These are phyloP conservation scores for Monosporozyma yasuniensis DNA, from an alignment of 805 yeast genomes.

Conservation along the genomic window DNA sequence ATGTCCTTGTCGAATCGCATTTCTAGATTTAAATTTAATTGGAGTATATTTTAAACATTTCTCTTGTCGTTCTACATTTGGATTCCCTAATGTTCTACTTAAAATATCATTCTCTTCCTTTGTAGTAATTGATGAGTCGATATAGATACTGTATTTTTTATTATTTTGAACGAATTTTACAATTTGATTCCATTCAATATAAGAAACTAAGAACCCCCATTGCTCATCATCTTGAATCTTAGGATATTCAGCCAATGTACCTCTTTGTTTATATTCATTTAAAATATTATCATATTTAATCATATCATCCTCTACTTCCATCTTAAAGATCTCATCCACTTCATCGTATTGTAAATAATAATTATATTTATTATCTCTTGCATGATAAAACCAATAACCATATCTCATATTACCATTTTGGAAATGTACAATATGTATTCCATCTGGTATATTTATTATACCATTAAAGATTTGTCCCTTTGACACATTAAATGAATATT, in stretches of 20 bases:
- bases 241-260: slow-evolving; percentile 19
- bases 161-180: neutral
- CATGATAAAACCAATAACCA: slow-evolving; percentile 26
- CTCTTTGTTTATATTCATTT: slow-evolving; percentile 4
- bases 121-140: slow-evolving; percentile 26
- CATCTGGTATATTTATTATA: slow-evolving; percentile 18
- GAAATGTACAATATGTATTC: slow-evolving; percentile 23
- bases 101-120: slow-evolving; percentile 15
- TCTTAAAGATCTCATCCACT: slow-evolving; percentile 11
- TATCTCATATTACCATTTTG: slow-evolving; percentile 17
- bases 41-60: slow-evolving; percentile 14
- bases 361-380: slow-evolving; percentile 1
- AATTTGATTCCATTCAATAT: slow-evolving; percentile 11
- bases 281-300: slow-evolving; percentile 8
- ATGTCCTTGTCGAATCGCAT: slow-evolving; percentile 28
- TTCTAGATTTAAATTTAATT: slow-evolving; percentile 23
- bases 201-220: slow-evolving; percentile 14
- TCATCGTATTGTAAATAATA: slow-evolving; percentile 13
- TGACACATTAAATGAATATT: slow-evolving; percentile 17
- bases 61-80: neutral
- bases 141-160: slow-evolving; percentile 9
- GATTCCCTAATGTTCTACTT: neutral
- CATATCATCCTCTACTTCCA: slow-evolving; percentile 9
- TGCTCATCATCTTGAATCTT: slow-evolving; percentile 13
- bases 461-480: slow-evolving; percentile 21